Percentiles rank a stretch among this genome's conserved stretches.
Conservation (phyloP, 1,284 basidiomycete genomes). For the Macrocybe sp. region DNA sequence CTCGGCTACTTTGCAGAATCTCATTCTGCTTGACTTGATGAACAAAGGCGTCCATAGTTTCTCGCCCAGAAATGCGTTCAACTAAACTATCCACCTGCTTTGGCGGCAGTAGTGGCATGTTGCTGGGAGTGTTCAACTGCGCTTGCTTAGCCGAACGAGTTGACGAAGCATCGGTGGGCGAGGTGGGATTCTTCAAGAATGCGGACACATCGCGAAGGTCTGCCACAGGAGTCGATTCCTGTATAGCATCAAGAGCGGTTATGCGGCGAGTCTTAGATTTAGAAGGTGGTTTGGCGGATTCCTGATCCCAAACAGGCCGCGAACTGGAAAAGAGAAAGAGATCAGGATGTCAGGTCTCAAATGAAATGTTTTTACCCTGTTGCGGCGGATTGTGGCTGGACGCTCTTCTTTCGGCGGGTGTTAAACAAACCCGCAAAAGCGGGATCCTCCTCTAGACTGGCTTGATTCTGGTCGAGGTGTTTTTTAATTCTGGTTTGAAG, state of each 20-base stretch:
- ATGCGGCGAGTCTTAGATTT: slow-evolving; percentile 27
- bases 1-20: slow-evolving; percentile 26
- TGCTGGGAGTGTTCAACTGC: slow-evolving; percentile 28
- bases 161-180: slow-evolving; percentile 19
- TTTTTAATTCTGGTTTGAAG: slow-evolving; percentile 51
- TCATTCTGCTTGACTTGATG: slow-evolving; percentile 32
- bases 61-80: slow-evolving; percentile 24
- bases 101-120: slow-evolving; percentile 29
- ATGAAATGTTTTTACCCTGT: slow-evolving; percentile 11
- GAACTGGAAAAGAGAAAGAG: slow-evolving; percentile 6
- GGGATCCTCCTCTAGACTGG: slow-evolving; percentile 47
- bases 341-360: background rate
- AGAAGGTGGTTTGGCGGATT: slow-evolving; percentile 9
- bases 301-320: slow-evolving; percentile 18
- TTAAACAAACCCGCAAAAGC: slow-evolving; percentile 49
- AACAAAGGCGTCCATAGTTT: slow-evolving; percentile 27
- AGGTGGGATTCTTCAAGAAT: slow-evolving; percentile 42
- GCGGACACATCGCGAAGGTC: slow-evolving; percentile 44
- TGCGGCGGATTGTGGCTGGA: slow-evolving; percentile 30
- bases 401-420: slow-evolving; percentile 35
- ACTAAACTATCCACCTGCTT: slow-evolving; percentile 32
- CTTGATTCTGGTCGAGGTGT: slow-evolving; percentile 48
- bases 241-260: slow-evolving; percentile 30
- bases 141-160: slow-evolving; percentile 18
- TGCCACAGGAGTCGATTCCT: slow-evolving; percentile 39